Evolutionary conservation across 805 yeast species (phyloP).

Genomic region (Saccharomyces mikatae): DNA sequence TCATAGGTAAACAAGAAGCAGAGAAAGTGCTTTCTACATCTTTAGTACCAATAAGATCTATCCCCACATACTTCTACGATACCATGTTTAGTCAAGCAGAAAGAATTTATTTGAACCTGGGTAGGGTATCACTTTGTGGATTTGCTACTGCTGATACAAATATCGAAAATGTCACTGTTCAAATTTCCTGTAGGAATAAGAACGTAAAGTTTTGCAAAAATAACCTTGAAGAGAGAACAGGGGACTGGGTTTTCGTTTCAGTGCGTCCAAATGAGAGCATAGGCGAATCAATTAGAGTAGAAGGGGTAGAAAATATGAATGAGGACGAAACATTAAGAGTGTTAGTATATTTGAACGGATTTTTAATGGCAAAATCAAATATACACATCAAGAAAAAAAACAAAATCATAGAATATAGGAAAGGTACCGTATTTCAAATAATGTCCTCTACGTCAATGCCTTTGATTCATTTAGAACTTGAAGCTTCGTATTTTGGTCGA

Average conservation of each 20-base stretch:
- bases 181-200: conserved; percentile 34
- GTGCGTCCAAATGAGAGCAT: conserved; percentile 63
- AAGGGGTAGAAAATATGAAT: conserved; percentile 43
- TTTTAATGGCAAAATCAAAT: conserved; percentile 50
- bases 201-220: conserved; percentile 55
- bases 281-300: conserved; percentile 61
- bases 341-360: conserved; percentile 56
- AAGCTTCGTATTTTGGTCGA: conserved; percentile 63
- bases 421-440: conserved; percentile 37
- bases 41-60: conserved; percentile 56
- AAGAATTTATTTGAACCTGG: conserved; percentile 50
- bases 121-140: conserved; percentile 32
- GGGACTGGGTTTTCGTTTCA: conserved; percentile 64
- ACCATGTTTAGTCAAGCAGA: conserved; percentile 54
- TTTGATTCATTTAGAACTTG: conserved; percentile 43
- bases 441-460: conserved; percentile 36
- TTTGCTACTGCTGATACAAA: conserved; percentile 10
- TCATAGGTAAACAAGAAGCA: conserved; percentile 41
- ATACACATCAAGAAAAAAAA: conserved; percentile 42
- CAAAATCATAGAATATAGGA: conserved; percentile 41
- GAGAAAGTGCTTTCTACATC: conserved; percentile 39
- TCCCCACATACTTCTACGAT: conserved; percentile 42
- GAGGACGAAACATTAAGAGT: conserved; percentile 49
- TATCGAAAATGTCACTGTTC: conserved; percentile 19
- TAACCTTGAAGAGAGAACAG: conserved; percentile 46